Conservation (phyloP, 208 protist species). For the Trypanosoma vivax region DNA sequence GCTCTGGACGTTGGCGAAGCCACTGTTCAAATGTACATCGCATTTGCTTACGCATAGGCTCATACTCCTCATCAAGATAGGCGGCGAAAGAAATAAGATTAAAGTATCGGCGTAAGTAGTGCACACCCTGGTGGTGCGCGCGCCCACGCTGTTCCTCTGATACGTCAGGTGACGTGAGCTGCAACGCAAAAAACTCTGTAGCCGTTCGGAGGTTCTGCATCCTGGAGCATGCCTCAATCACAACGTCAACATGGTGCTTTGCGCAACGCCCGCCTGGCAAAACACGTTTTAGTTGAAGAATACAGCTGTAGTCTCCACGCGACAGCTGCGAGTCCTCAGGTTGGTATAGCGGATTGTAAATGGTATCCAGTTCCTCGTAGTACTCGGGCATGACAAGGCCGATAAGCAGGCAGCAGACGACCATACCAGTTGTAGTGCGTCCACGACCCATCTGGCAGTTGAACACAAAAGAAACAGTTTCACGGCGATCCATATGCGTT, state of each 20-base stretch:
- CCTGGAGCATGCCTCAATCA: constrained; percentile 76
- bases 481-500: constrained; percentile 55
- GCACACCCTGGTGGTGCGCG: constrained; percentile 77
- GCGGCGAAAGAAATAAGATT: constrained; percentile 84
- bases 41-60: constrained; percentile 52
- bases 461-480: constrained; percentile 85
- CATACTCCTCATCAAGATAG: constrained; percentile 81
- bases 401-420: constrained; percentile 82
- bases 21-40: constrained; percentile 45
- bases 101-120: constrained; percentile 85
- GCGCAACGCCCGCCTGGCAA: constrained; percentile 53
- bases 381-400: constrained; percentile 78
- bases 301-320: constrained; percentile 66
- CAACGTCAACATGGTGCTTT: constrained; percentile 75
- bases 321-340: constrained; percentile 38
- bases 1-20: constrained; percentile 60
- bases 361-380: constrained; percentile 75
- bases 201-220: constrained; percentile 87
- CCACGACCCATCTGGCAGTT: constrained; percentile 89
- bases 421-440: constrained; percentile 87
- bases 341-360: constrained; percentile 58
- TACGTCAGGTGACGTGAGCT: constrained; percentile 58
- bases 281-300: constrained; percentile 77
- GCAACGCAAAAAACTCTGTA: constrained; percentile 72
- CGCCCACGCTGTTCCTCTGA: constrained; percentile 65